Evolutionary conservation across 768 basidiomycete genomes (phyloP).

Genomic region (Pleurotus salmoneostramineus): DNA sequence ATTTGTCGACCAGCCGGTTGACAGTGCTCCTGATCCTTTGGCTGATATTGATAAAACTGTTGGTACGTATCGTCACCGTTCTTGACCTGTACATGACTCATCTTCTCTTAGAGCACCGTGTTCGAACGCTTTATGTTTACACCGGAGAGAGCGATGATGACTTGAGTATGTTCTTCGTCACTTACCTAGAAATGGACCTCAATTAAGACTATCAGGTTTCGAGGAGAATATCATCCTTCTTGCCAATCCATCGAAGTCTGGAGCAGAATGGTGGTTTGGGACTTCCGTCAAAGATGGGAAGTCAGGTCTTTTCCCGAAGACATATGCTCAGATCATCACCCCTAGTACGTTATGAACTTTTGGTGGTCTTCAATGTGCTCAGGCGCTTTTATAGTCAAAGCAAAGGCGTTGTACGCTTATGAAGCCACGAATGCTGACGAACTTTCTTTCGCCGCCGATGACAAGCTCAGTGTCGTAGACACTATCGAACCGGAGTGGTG

Average conservation of each 20-base stretch:
- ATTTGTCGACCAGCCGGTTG: slow-evolving; percentile 46
- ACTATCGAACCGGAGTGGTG: slow-evolving; percentile 88
- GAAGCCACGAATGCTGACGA: slow-evolving; percentile 70
- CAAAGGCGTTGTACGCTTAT: slow-evolving; percentile 82
- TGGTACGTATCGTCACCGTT: slow-evolving; percentile 35
- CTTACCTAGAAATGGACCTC: not conserved
- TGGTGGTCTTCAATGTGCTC: not conserved
- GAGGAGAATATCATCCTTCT: slow-evolving; percentile 70
- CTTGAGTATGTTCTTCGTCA: slow-evolving; percentile 53
- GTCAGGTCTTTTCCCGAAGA: slow-evolving; percentile 86
- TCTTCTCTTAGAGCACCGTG: slow-evolving; percentile 54
- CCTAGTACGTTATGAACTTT: slow-evolving; percentile 44
- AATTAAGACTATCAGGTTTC: slow-evolving; percentile 51
- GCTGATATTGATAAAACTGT: slow-evolving; percentile 68
- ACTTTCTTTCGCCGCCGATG: slow-evolving; percentile 81
- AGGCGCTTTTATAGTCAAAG: slow-evolving; percentile 42
- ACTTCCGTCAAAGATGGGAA: slow-evolving; percentile 58
- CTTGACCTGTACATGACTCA: not conserved
- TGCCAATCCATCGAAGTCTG: slow-evolving; percentile 83
- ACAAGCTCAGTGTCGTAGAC: slow-evolving; percentile 76
- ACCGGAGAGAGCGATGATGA: slow-evolving; percentile 87
- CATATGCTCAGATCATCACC: slow-evolving; percentile 75
- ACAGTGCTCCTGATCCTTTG: slow-evolving; percentile 46
- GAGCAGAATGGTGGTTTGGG: slow-evolving; percentile 94
- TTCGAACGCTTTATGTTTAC: slow-evolving; percentile 81